These are phyloP conservation scores for Magnusiomyces starmeri DNA, from an alignment of 1,139 yeast genomes.

Conservation along the genomic window DNA sequence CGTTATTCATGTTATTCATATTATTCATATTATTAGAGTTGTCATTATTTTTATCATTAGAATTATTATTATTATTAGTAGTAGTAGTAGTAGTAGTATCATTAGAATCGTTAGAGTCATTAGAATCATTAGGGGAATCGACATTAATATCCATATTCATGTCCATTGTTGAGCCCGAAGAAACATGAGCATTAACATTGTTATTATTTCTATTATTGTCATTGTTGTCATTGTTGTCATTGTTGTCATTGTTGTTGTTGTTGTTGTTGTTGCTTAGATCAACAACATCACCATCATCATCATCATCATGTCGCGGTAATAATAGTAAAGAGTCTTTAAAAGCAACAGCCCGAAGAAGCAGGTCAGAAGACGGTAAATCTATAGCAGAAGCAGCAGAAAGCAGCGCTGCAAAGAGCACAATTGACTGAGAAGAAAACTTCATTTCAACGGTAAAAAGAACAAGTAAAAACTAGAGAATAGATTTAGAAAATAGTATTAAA, in stretches of 20 bases:
- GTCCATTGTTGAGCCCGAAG: neutral
- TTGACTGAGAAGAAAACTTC: neutral
- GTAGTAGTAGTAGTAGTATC: too few relatives aligned
- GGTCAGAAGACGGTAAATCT: neutral
- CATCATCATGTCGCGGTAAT: constrained; percentile 5
- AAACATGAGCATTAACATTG: neutral
- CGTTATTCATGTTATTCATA: neutral
- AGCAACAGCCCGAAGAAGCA: neutral
- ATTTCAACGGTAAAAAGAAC: neutral
- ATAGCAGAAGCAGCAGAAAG: neutral
- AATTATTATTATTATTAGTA: too few relatives aligned
- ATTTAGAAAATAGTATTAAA: too few relatives aligned
- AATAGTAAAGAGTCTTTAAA: neutral
- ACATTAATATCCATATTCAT: too few relatives aligned
- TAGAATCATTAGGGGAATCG: too few relatives aligned
- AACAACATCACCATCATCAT: neutral
- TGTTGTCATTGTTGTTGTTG: neutral
- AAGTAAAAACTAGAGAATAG: neutral
- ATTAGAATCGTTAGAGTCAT: too few relatives aligned
- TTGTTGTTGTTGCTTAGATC: neutral
- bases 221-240: neutral
- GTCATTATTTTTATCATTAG: too few relatives aligned
- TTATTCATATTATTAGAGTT: too few relatives aligned
- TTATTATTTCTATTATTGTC: neutral
- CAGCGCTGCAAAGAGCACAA: neutral